Base-by-base conservation (phyloP, 2,329 filamentous ascomycete genomes). In the Dryadomyces sulphureus region DNA sequence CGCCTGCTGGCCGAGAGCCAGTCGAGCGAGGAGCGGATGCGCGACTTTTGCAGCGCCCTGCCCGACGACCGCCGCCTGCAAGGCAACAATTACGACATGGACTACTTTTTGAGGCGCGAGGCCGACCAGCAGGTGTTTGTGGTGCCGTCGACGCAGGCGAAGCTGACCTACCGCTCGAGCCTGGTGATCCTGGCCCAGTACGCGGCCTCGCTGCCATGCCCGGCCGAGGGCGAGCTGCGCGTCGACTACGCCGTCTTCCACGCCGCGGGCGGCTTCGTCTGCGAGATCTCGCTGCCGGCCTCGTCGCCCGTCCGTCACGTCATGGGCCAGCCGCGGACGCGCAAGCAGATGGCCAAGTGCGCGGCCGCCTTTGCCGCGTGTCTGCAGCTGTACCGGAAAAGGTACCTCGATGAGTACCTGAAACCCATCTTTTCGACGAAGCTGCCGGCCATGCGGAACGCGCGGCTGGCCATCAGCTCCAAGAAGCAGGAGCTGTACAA, bases 341-440 rank as follows among this genome's bases (percentile, higher is more conserved):
- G 72, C 48, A 96, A 94, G 60, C 70, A 79, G 25, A 64, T 82
- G 17, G 90, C 92, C 5, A 93, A 92, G 60, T 86, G 85, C 52
- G 86, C 89, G 0, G 90, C 89, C 3, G 90, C 92, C 0, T 96
- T 90, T 58, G 77, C 88, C 56, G 77, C 83, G 43, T 95, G 89
- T 56, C 59, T 87, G 1, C 59, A 77, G 50, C 69, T 98, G 16
- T 69, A 81, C 41, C 68, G 75, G 48, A 71, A 73, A 45, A 73
- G 74, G 2, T 77, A 81, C 49, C 67, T 98, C 5, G 77, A 95
- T 56, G 72, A 79, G 1, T 67, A 87, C 57, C 68, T 96, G 2
- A 73, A 85, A 46, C 85, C 92, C 0, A 75, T 73, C 0, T 84
- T 85, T 49, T 69, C 70, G 19, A 90, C 82, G 57, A 69, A 72